Conservation (phyloP, 768 basidiomycete genomes). For the Pleurotus salmoneostramineus region DNA sequence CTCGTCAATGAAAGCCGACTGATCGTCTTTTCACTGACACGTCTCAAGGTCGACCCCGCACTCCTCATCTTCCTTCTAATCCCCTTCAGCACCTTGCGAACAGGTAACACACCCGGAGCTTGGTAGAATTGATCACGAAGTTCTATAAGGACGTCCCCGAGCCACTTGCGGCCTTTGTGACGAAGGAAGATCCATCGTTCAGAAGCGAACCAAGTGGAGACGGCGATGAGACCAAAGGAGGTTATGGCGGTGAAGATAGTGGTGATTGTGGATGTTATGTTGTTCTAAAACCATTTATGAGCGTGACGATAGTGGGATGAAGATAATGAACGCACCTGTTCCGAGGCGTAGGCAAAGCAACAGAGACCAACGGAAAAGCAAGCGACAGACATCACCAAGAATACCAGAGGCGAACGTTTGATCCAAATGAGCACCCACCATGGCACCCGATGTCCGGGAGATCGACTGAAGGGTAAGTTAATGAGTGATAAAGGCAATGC, state of each 20-base stretch:
- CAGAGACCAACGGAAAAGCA: slow-evolving; percentile 79
- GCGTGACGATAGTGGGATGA: neutral
- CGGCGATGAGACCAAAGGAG: slow-evolving; percentile 65
- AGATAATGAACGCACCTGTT: slow-evolving; percentile 42
- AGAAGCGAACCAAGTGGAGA: slow-evolving; percentile 71
- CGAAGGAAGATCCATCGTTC: slow-evolving; percentile 63
- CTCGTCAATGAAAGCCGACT: slow-evolving; percentile 13
- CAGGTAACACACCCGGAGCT: slow-evolving; percentile 22
- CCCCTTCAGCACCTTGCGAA: slow-evolving; percentile 11
- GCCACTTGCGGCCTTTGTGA: slow-evolving; percentile 67
- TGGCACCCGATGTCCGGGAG: slow-evolving; percentile 70
- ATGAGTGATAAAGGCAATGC: neutral
- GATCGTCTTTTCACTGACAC: slow-evolving; percentile 20
- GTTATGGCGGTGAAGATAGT: slow-evolving; percentile 76
- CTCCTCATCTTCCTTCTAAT: slow-evolving; percentile 14
- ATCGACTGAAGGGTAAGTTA: slow-evolving; percentile 42
- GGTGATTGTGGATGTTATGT: slow-evolving; percentile 64
- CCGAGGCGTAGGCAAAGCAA: slow-evolving; percentile 72
- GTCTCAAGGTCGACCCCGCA: slow-evolving; percentile 14
- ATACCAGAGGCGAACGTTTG: slow-evolving; percentile 78
- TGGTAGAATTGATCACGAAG: slow-evolving; percentile 30
- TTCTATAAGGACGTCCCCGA: slow-evolving; percentile 56
- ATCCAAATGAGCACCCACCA: slow-evolving; percentile 90
- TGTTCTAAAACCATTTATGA: slow-evolving; percentile 32
- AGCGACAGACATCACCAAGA: slow-evolving; percentile 79